Evolutionary conservation across 257 asterid genomes (phyloP).

Genomic region (Agastache rugosa): DNA sequence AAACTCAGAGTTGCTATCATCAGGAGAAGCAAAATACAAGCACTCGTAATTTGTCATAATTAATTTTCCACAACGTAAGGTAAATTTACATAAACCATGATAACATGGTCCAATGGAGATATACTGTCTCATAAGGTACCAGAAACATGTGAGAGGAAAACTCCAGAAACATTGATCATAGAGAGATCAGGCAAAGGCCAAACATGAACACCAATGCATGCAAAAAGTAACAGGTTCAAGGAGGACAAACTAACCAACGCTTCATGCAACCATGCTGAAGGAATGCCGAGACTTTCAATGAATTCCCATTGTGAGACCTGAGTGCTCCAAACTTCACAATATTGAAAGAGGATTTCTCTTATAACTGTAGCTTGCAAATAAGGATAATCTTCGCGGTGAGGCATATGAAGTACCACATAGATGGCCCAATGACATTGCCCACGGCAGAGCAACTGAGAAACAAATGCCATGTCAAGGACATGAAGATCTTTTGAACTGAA

Average conservation of each 20-base stretch:
- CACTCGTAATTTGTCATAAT: conserved; percentile 26
- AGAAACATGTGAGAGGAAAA: conserved; percentile 27
- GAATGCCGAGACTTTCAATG: conserved; percentile 86
- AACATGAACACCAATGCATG: conserved; percentile 21
- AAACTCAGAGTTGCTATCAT: conserved; percentile 26
- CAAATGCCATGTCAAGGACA: conserved; percentile 85
- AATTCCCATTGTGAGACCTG: conserved; percentile 72
- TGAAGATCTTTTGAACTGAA: conserved; percentile 92
- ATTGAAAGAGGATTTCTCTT: conserved; percentile 89
- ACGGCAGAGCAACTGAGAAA: conserved; percentile 87
- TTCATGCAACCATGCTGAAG: conserved; percentile 93
- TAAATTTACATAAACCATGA: conserved; percentile 24
- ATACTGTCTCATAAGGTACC: conserved; percentile 17
- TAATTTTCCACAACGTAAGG: conserved; percentile 24
- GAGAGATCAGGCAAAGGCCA: conserved; percentile 18
- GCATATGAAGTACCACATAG: conserved; percentile 93
- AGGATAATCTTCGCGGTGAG: conserved; percentile 89
- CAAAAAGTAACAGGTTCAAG: conserved; percentile 31
- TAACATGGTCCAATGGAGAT: conserved; percentile 12
- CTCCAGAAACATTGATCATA: conserved; percentile 21
- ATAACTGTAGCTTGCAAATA: conserved; percentile 71
- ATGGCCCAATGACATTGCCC: conserved; percentile 99
- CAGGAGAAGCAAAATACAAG: conserved; percentile 28
- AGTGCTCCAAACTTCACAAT: conserved; percentile 90
- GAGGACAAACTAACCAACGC: conserved; percentile 77